Conservation (phyloP, 805 yeast genomes). For the Pichia rugopelliculosa region DNA sequence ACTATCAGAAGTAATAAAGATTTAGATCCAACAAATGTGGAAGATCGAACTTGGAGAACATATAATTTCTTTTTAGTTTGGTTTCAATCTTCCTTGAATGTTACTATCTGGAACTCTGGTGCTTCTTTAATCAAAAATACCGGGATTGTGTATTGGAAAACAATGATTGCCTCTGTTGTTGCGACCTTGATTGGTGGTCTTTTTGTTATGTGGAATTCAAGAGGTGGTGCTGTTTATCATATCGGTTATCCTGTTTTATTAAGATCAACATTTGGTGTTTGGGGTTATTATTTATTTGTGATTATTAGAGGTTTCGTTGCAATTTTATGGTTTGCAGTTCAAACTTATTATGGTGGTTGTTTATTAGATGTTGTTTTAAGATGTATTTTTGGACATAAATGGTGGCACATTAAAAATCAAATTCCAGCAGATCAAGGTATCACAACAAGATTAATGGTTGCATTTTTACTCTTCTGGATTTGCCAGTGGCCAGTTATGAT, state of each 20-base stretch:
- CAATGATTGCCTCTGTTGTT: conserved; percentile 38
- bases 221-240: conserved; percentile 43
- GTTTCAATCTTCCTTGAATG: conserved; percentile 22
- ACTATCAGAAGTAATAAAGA: conserved; percentile 29
- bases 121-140: conserved; percentile 21
- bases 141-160: conserved; percentile 27
- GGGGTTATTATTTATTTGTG: conserved; percentile 39
- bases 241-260: conserved; percentile 41
- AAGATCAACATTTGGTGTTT: conserved; percentile 40
- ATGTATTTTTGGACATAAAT: conserved; percentile 30
- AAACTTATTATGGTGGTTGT: conserved; percentile 41
- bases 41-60: conserved; percentile 31
- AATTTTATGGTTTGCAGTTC: conserved; percentile 40
- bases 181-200: conserved; percentile 39
- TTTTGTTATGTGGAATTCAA: conserved; percentile 39
- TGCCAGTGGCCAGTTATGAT: conserved; percentile 34
- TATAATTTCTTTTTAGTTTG: conserved; percentile 21
- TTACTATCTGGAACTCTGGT: conserved; percentile 27
- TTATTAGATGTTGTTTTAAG: conserved; percentile 32
- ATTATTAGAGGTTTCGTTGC: conserved; percentile 37
- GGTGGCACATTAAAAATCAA: conserved; percentile 33
- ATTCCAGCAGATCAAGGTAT: conserved; percentile 32
- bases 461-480: conserved; percentile 38
- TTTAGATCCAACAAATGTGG: conserved; percentile 31
- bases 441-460: conserved; percentile 36